Percentiles rank a stretch among this genome's conserved stretches.
phyloP scores from a whole-genome alignment of 1,284 basidiomycete genomes.

The Papiliotrema nemorosa region DNA sequence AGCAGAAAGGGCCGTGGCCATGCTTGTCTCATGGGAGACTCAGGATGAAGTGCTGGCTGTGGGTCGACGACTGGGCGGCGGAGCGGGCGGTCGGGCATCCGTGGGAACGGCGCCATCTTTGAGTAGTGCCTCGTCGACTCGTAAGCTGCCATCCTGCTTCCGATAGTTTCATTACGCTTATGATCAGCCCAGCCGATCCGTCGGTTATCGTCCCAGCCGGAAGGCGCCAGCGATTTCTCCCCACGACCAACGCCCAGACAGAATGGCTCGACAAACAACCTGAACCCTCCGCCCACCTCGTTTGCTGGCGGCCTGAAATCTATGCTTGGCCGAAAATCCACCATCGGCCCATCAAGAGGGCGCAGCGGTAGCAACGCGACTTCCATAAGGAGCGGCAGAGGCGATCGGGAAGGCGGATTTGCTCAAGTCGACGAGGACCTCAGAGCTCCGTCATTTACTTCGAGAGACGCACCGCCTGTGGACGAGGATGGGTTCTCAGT shows the following conservation, averaged over 20 bases:
- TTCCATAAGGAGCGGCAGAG: conserved; percentile 22
- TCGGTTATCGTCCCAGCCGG: conserved; percentile 15
- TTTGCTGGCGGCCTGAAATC: conserved; percentile 48
- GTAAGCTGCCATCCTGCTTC: conserved; percentile 8
- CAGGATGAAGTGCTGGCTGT: conserved; percentile 35
- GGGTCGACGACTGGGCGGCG: conserved; percentile 31
- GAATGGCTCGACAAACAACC: conserved; percentile 32
- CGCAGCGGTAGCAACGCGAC: conserved; percentile 30
- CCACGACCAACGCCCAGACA: conserved; percentile 23
- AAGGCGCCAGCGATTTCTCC: conserved; percentile 28
- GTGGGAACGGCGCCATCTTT: conserved; percentile 7
- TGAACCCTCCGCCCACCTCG: conserved; percentile 4
- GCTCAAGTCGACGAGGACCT: conserved; percentile 24
- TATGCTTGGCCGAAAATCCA: conserved; percentile 45
- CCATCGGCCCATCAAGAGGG: conserved; percentile 22
- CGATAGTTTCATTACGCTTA: not conserved
- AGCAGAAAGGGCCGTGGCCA: conserved; percentile 37
- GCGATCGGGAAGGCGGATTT: conserved; percentile 12
- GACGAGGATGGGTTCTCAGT: conserved; percentile 56
- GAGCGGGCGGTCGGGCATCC: conserved; percentile 11
- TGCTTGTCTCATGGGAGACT: conserved; percentile 44
- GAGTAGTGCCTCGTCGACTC: conserved; percentile 14
- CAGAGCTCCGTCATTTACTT: conserved; percentile 1
- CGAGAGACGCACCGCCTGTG: conserved; percentile 35
- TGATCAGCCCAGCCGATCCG: conserved; percentile 11